phyloP scores from a whole-genome alignment of 495 filamentous ascomycete genomes.

The Pseudotulostoma volvatum region DNA sequence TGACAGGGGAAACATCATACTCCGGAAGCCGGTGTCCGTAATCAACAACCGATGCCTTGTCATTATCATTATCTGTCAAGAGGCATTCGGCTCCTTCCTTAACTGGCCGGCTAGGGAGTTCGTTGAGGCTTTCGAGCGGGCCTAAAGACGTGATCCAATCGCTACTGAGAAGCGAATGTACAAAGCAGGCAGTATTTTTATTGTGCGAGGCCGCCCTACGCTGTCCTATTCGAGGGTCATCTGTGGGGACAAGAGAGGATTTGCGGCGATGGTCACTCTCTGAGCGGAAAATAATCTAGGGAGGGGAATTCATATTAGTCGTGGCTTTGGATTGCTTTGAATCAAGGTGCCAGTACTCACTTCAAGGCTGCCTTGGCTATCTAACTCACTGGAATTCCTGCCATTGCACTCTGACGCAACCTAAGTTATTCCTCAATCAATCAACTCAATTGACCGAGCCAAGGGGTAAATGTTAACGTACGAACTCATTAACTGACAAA shows the following conservation, averaged over 20 bases:
- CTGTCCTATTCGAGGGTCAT: slow-evolving; percentile 27
- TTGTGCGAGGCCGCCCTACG: slow-evolving; percentile 21
- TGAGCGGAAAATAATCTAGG: slow-evolving; percentile 49
- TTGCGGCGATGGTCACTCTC: slow-evolving; percentile 64
- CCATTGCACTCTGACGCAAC: slow-evolving; percentile 13
- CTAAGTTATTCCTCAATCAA: background rate
- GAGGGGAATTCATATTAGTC: background rate
- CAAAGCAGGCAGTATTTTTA: slow-evolving; percentile 56
- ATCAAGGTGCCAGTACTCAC: slow-evolving; percentile 10
- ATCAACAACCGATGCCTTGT: slow-evolving; percentile 7
- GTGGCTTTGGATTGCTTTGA: background rate
- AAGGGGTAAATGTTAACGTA: slow-evolving; percentile 9
- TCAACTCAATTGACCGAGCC: slow-evolving; percentile 11
- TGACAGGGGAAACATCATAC: slow-evolving; percentile 15
- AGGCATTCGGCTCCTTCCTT: background rate
- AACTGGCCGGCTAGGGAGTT: background rate
- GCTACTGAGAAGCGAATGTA: slow-evolving; percentile 61
- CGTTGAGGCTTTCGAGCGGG: slow-evolving; percentile 6
- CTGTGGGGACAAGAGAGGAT: slow-evolving; percentile 59
- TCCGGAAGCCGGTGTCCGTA: slow-evolving; percentile 9
- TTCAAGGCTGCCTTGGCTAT: slow-evolving; percentile 33
- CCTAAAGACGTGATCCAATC: slow-evolving; percentile 23
- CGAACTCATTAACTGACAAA: too few relatives aligned
- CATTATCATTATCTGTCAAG: background rate
- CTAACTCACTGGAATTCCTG: slow-evolving; percentile 24